Evolutionary conservation across 2,329 filamentous ascomycete species (phyloP).

Genomic region (Cordyceps fumosorosea): DNA sequence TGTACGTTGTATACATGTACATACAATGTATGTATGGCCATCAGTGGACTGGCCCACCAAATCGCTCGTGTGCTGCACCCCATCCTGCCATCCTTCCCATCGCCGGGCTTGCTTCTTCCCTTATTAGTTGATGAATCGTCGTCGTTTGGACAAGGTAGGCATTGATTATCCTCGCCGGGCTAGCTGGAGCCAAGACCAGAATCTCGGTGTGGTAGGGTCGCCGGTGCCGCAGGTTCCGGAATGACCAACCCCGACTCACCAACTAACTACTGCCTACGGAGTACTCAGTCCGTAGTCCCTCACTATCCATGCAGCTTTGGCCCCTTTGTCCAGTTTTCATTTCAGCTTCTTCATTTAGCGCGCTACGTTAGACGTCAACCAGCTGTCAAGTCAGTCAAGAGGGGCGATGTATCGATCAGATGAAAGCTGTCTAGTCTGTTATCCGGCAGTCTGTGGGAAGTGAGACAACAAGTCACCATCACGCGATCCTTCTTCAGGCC

Average conservation of each 20-base stretch:
- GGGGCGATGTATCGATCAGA: constrained; percentile 6
- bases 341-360: not conserved
- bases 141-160: constrained; percentile 2
- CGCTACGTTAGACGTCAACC: too few species aligned
- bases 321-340: not conserved
- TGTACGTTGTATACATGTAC: too few species aligned
- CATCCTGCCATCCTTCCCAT: not conserved
- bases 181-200: not conserved
- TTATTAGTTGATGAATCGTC: not conserved
- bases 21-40: too few species aligned
- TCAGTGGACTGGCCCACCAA: not conserved
- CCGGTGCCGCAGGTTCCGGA: constrained; percentile 1
- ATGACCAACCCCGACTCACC: not conserved
- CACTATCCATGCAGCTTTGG: not conserved
- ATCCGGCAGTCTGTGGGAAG: too few species aligned
- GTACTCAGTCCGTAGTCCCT: too few species aligned
- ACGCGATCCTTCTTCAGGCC: not conserved
- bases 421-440: not conserved
- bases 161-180: not conserved
- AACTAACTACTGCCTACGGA: too few species aligned
- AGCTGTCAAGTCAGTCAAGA: not conserved
- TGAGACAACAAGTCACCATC: not conserved
- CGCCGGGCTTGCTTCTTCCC: not conserved
- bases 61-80: constrained; percentile 4
- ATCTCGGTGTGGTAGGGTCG: constrained; percentile 3